phyloP scores from a whole-genome alignment of 176 grass and related monocot species.

The Themeda triandra region DNA sequence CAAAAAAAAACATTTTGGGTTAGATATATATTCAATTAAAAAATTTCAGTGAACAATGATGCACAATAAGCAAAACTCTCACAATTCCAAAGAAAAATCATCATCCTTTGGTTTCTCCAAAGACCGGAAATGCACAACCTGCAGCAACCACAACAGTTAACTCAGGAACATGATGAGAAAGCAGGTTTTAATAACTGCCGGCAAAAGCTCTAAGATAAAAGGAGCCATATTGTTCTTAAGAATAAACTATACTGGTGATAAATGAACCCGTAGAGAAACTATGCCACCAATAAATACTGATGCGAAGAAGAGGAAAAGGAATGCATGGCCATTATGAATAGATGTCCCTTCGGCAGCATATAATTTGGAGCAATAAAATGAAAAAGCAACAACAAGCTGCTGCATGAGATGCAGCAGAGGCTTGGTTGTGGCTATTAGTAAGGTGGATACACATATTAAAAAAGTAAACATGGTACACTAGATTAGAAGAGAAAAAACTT shows the following conservation, averaged over 20 bases:
- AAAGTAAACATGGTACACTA: background rate
- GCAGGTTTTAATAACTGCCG: background rate
- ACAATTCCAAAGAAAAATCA: slow-evolving; percentile 73
- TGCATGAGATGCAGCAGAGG: background rate
- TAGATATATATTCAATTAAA: slow-evolving; percentile 15
- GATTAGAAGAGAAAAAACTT: background rate
- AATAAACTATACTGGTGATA: slow-evolving; percentile 1
- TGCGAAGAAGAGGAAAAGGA: background rate
- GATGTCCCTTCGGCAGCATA: background rate
- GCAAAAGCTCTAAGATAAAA: slow-evolving; percentile 5
- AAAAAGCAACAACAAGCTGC: background rate
- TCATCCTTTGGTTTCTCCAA: slow-evolving; percentile 97
- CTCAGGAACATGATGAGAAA: background rate
- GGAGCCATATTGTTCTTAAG: background rate
- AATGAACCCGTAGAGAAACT: slow-evolving; percentile 6
- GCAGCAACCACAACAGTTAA: slow-evolving; percentile 7
- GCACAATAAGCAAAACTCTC: slow-evolving; percentile 26
- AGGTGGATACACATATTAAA: background rate
- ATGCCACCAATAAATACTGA: background rate
- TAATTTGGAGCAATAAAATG: background rate
- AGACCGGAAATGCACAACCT: slow-evolving; percentile 90
- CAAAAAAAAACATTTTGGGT: slow-evolving; percentile 1
- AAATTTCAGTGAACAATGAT: slow-evolving; percentile 23
- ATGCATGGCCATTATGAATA: background rate
- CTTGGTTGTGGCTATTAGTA: background rate